Base-by-base conservation (phyloP, 495 filamentous ascomycete genomes). In the Monascus purpureus region DNA sequence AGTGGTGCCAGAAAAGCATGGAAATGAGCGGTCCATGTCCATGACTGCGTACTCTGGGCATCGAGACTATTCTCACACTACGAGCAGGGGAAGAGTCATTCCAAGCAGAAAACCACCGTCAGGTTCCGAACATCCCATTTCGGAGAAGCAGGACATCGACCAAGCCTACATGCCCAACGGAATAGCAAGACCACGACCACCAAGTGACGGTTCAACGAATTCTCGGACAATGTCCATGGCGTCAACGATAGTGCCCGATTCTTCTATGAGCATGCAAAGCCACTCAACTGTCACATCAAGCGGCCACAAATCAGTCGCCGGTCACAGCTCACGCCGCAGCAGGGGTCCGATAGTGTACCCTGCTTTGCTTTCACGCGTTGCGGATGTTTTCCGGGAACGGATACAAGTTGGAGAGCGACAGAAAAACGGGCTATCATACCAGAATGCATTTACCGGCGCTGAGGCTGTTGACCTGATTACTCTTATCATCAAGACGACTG, bases 391-490 rank as follows among this genome's bases (percentile, higher is more conserved):
- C 55, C 73, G 81, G 22, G 85, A 92, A 39, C 77, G 80, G 48
- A 82, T 96, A 18, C 56, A 72, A 7, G 62, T 86, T 24, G 76
- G 74, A 16, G 92, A 96, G 43, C 73, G 86, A 30, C 83, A 82
- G 26, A 99, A 99, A 69, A 95, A 99, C 65, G 88, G 84, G 19
- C 59, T 99, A 27, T 85, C 87, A 0, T 99, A 99, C 61, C 94
- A 93, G 55, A 92, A 83, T 53, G 83, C 87, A 2, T 99, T 99
- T 50, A 82, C 80, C 28, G 92, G 92, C 34, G 72, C 80, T 17
- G 90, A 99, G 53, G 90, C 92, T 13, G 92, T 99, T 17, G 92
- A 96, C 55, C 63, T 94, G 40, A 84, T 99, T 31, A 75, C 78
- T 2, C 83, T 81, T 46, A 96, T 96, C 43, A 95, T 96, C 50